phyloP scores from a whole-genome alignment of 257 asterid species.

The Ocimum tenuiflorum region DNA sequence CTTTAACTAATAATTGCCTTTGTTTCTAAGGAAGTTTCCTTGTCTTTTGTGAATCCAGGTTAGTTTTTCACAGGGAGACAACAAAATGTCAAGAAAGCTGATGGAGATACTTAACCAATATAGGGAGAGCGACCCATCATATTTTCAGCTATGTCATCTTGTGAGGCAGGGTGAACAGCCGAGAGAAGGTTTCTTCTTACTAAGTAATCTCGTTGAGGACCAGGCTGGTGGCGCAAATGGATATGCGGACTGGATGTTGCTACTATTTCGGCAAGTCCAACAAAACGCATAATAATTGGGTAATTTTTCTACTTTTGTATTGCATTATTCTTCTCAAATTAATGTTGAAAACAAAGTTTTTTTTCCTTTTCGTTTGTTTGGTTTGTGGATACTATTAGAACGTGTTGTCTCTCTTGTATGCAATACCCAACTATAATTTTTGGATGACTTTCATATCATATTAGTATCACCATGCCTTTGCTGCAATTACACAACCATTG shows the following conservation, averaged over 20 bases:
- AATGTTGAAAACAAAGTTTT: background rate
- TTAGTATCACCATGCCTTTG: background rate
- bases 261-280: conserved; percentile 61
- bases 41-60: conserved; percentile 38
- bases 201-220: conserved; percentile 64
- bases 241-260: conserved; percentile 76
- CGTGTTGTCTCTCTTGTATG: background rate
- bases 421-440: background rate
- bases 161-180: conserved; percentile 91
- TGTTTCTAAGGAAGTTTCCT: conserved; percentile 13
- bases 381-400: too few species aligned
- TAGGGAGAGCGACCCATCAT: conserved; percentile 53
- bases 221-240: conserved; percentile 51
- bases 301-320: conserved; percentile 13
- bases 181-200: conserved; percentile 56
- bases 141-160: conserved; percentile 54
- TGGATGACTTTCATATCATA: background rate
- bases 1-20: background rate
- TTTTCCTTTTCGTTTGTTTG: background rate
- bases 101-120: conserved; percentile 40
- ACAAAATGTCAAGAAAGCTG: conserved; percentile 54
- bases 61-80: conserved; percentile 43
- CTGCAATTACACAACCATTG: background rate
- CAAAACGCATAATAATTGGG: conserved; percentile 55
- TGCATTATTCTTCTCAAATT: background rate